These are phyloP conservation scores for Pseudonectria buxi DNA, from an alignment of 2,329 filamentous ascomycete species.

Conservation along the genomic window DNA sequence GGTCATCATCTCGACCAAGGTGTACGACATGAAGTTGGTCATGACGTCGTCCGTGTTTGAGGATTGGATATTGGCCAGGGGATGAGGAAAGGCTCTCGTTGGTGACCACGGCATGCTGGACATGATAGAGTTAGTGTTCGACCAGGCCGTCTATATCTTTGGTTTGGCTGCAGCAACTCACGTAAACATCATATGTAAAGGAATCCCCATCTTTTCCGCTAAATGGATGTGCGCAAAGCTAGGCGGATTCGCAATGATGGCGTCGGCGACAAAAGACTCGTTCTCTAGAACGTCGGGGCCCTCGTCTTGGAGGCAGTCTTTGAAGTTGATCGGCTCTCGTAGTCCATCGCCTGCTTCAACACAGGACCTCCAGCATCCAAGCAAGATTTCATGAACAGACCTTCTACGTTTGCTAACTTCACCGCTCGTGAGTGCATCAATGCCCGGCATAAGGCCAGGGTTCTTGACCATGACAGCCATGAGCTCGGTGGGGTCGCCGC, in stretches of 20 bases:
- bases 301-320: too few relatives aligned
- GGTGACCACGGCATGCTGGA: constrained; percentile 95
- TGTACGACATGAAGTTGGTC: constrained; percentile 78
- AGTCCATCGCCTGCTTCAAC: constrained; percentile 69
- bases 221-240: constrained; percentile 71
- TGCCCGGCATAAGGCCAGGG: constrained; percentile 75
- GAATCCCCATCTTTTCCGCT: constrained; percentile 68
- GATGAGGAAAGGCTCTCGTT: constrained; percentile 79
- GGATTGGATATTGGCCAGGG: constrained; percentile 73
- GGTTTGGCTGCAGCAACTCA: too few relatives aligned
- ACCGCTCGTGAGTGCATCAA: constrained; percentile 68
- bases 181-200: constrained; percentile 86
- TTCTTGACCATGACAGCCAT: constrained; percentile 94
- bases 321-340: too few relatives aligned
- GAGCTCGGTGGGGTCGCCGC: constrained; percentile 67
- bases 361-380: constrained; percentile 82
- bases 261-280: constrained; percentile 74
- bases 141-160: too few relatives aligned
- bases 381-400: constrained; percentile 72
- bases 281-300: too few relatives aligned
- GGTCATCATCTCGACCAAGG: constrained; percentile 82
- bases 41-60: constrained; percentile 69
- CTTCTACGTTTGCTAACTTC: constrained; percentile 69
- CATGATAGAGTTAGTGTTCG: too few relatives aligned
- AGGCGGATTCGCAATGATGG: constrained; percentile 72